phyloP scores from a whole-genome alignment of 2,329 filamentous ascomycete genomes.

The Trichoderma koningii region DNA sequence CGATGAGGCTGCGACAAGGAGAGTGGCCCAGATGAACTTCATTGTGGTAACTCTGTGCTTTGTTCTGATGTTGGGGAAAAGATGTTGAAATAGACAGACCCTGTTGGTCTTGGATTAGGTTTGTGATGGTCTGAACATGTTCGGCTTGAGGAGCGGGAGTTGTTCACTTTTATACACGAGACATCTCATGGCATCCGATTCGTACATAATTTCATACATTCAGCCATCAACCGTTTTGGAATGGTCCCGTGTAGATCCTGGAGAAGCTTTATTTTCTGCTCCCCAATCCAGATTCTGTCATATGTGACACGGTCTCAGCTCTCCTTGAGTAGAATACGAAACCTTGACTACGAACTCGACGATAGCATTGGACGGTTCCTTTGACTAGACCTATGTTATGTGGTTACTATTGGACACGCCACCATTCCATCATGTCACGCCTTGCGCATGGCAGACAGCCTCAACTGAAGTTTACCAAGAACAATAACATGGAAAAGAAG shows the following conservation, averaged over 20 bases:
- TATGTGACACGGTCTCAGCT: not conserved
- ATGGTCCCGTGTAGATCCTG: not conserved
- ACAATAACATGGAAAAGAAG: not conserved
- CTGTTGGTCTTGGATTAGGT: not conserved
- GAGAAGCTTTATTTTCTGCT: not conserved
- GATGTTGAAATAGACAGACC: not conserved
- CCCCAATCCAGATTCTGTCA: not conserved
- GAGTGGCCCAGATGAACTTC: conserved; percentile 36
- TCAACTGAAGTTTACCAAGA: not conserved
- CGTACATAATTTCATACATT: no score
- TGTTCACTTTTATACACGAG: not conserved
- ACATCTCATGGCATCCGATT: not conserved
- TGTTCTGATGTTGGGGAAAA: not conserved
- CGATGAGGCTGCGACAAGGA: conserved; percentile 34
- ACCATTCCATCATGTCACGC: not conserved
- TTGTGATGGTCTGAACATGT: not conserved
- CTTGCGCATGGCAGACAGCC: not conserved
- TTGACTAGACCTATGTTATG: not conserved
- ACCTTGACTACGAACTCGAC: not conserved
- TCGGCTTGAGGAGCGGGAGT: not conserved
- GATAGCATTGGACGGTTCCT: not conserved
- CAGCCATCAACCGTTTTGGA: no score
- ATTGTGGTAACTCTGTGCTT: conserved; percentile 31
- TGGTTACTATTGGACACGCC: not conserved
- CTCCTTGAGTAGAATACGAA: not conserved